Conservation (phyloP, 345 rosid species). For the Punica granatum region DNA sequence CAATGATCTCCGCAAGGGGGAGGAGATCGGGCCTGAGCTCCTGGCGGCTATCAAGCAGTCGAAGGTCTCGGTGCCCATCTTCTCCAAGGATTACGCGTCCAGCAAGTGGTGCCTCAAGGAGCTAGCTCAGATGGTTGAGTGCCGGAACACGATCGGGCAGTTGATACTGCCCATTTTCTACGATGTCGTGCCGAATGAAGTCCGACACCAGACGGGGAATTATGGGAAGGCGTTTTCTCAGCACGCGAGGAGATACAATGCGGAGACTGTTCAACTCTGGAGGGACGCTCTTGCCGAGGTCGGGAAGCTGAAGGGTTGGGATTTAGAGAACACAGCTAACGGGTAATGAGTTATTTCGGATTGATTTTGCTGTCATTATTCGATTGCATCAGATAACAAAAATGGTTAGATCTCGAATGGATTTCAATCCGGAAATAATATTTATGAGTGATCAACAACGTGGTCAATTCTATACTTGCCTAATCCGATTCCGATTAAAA, state of each 20-base stretch:
- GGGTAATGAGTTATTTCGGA: background rate
- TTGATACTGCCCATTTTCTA: constrained; percentile 1
- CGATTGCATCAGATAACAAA: background rate
- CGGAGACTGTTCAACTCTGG: background rate
- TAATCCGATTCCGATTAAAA: too few species aligned
- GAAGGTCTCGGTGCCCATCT: too few species aligned
- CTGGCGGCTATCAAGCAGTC: constrained; percentile 6
- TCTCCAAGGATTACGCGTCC: constrained; percentile 7
- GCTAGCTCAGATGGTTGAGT: constrained; percentile 7
- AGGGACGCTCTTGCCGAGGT: background rate
- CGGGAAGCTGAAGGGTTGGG: constrained; percentile 5
- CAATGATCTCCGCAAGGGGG: constrained; percentile 1
- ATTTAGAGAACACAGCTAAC: background rate
- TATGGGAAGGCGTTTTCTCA: background rate
- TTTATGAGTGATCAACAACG: too few species aligned
- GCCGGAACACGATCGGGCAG: constrained; percentile 2
- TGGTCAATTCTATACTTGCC: too few species aligned
- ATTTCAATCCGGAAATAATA: too few species aligned
- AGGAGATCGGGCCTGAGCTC: constrained; percentile 6
- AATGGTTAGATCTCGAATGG: background rate
- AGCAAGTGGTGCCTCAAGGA: constrained; percentile 10
- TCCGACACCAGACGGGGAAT: constrained; percentile 4
- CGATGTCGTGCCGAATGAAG: background rate
- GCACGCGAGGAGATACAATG: background rate
- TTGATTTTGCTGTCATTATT: background rate